Evolutionary conservation across 257 asterid species (phyloP), one percentile per base, ranked within the genome.

Genomic region (Jacaranda mimosifolia): DNA sequence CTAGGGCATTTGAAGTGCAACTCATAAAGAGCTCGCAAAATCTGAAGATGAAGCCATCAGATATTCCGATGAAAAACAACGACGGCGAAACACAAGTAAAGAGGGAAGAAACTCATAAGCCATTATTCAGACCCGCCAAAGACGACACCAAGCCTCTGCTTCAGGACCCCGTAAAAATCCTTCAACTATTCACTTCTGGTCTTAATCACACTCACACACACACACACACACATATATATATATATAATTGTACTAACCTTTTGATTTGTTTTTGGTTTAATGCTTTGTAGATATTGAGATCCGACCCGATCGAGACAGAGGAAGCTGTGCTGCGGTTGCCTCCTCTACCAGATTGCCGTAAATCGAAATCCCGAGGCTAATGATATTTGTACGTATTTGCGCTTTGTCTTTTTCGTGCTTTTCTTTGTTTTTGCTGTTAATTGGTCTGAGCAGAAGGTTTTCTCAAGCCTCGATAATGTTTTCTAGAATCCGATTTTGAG

Each of bases 301-400:
- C 98, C 79, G 96, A 94, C 82, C 98, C 97, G 68, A 92, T 90
- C 48, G 96, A 89, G 86, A 90, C 97, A 0, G 97, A 94, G 84
- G 98, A 94, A 88, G 93, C 97, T 40, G 88, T 94, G 65, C 89
- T 94, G 57, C 91, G 92, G 1, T 82, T 94, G 87, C 96, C 98
- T 70, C 92, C 93, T 72, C 81, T 91, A 35, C 96, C 97, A 4
- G 86, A 85, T 42, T 63, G 76, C 73, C n/a, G 63, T 79, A 85
- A 70, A 70, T 32, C 79, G 7, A 80, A 63, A 45, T 11, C 55
- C 70, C 67, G 18, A 49, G 7, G n/a, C 68, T 2, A 7, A 5
- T 79, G 76, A 84, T 19, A 9, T 36, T 51, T 13, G 55, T 58
- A 45, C 59, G 36, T 15, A 11, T n/a, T 6, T 9, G 15, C 4